Percentiles rank a stretch among this genome's conserved stretches.
These are phyloP conservation scores for Kodamaea suecica DNA, from an alignment of 1,139 yeast species.

Conservation along the genomic window DNA sequence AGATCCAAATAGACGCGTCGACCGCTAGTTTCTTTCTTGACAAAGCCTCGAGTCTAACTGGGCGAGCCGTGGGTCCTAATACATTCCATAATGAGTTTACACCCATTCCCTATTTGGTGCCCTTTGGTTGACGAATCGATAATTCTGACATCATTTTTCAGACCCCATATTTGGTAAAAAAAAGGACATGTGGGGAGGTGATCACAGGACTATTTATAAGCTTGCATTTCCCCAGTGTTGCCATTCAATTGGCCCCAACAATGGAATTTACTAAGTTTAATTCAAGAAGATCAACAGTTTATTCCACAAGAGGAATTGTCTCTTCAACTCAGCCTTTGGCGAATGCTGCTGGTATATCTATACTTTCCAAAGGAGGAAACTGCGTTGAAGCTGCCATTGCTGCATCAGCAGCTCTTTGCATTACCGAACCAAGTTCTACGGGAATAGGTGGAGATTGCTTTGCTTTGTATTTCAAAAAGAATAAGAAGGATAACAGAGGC, in stretches of 20 bases:
- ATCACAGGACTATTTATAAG: too few relatives aligned
- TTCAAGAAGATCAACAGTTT: slow-evolving; percentile 75
- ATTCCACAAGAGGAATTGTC: slow-evolving; percentile 72
- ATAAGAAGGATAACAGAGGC: slow-evolving; percentile 24
- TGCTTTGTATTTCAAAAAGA: slow-evolving; percentile 55
- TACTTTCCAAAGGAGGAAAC: slow-evolving; percentile 71
- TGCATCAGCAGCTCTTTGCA: slow-evolving; percentile 68
- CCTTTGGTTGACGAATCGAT: not conserved
- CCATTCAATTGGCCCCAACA: too few relatives aligned
- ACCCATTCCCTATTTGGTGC: slow-evolving; percentile 60
- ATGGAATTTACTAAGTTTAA: slow-evolving; percentile 28
- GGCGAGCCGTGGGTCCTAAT: slow-evolving; percentile 84
- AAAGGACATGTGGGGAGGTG: not conserved
- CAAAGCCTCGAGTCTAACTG: slow-evolving; percentile 83
- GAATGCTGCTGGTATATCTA: slow-evolving; percentile 66
- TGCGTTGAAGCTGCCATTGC: slow-evolving; percentile 83
- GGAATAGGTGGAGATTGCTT: slow-evolving; percentile 87
- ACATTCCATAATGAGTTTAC: slow-evolving; percentile 95
- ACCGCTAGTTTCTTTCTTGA: slow-evolving; percentile 79
- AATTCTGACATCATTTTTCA: too few relatives aligned
- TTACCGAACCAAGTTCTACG: slow-evolving; percentile 73
- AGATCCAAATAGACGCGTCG: slow-evolving; percentile 98
- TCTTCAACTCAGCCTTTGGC: slow-evolving; percentile 78
- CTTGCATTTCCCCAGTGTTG: too few relatives aligned
- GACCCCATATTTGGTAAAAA: not conserved